Base-by-base conservation (phyloP, 306 rosid genomes). In the Leucaena leucocephala region DNA sequence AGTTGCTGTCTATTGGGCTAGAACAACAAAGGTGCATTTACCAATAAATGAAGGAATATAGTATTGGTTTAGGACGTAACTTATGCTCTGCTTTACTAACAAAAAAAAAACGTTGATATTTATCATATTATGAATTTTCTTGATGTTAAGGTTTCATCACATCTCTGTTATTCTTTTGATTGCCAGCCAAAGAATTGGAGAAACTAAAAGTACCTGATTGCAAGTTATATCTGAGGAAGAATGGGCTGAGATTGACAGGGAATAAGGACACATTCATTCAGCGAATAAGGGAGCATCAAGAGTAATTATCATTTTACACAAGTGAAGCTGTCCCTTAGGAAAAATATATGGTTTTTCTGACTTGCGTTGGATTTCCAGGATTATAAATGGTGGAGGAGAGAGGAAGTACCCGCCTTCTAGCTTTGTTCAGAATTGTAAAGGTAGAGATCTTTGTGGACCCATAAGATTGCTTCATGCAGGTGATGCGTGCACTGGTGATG, bases 401-500 rank as follows among this genome's bases (percentile, higher is more conserved):
- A 82, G 72, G 65, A 92, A 81, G 85, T 91, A 91, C 76, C 97
- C 96, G 0, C 84, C 66, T 33, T 87, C 87, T 77, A 85, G 91
- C 82, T 92, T 91, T 90, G 87, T 84, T 55, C 74, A 89, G 84
- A 87, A 91, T 68, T 94, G 98, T 82, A 89, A 90, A 91, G 98
- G 98, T 68, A 42, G 9, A 64, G 21, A 36, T 44, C 39, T 68
- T 68, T 92, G 22, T 45, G 64, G 45, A 33, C 65, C 49, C 58
- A 52, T 16, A 38, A 44, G 5, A 21, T 69, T 80, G 57, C 48
- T 48, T 65, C 75, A 48, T 88, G 89, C 92, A 94, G 98, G 98
- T 61, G 97, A 94, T 86, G 98, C 98, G 59, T 92, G 98, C 87
- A 86, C 88, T 2, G 92, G 95, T 19, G 98, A 94, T 86, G 84